phyloP scores from a whole-genome alignment of 129 eudicot species.

The Chrysanthemum lavandulifolium region DNA sequence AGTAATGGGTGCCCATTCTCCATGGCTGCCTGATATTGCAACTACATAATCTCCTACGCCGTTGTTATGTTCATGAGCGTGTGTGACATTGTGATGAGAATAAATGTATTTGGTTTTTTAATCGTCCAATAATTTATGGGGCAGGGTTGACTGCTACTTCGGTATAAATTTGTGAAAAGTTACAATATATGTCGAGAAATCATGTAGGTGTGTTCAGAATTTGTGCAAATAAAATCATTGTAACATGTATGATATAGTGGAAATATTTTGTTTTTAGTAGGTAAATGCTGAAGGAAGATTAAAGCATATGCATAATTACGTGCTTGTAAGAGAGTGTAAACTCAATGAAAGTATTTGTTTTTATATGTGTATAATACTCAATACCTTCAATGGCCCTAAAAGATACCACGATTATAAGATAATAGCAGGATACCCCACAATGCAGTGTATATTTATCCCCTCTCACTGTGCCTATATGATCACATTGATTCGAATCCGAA shows the following conservation, averaged over 20 bases:
- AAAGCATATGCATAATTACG: not conserved
- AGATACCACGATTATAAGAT: not conserved
- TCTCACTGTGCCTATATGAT: too few species aligned
- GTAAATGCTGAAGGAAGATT: not conserved
- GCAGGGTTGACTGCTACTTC: not conserved
- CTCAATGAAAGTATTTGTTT: not conserved
- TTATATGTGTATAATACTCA: not conserved
- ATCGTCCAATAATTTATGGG: not conserved
- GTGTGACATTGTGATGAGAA: not conserved
- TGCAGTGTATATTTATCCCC: too few species aligned
- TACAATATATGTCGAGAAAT: not conserved
- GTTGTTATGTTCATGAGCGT: conserved; percentile 2
- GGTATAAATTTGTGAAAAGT: too few species aligned
- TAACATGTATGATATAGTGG: not conserved
- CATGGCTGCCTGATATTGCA: conserved; percentile 56
- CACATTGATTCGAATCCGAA: too few species aligned
- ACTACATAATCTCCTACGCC: conserved; percentile 50
- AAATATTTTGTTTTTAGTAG: not conserved
- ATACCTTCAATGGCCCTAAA: not conserved
- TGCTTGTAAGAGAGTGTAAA: not conserved
- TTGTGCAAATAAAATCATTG: not conserved
- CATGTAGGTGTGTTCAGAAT: not conserved
- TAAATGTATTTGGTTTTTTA: not conserved
- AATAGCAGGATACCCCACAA: too few species aligned
- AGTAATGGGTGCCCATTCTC: conserved; percentile 61